Evolutionary conservation across 331 rosid genomes (phyloP).

Genomic region (Spiraea crenata): DNA sequence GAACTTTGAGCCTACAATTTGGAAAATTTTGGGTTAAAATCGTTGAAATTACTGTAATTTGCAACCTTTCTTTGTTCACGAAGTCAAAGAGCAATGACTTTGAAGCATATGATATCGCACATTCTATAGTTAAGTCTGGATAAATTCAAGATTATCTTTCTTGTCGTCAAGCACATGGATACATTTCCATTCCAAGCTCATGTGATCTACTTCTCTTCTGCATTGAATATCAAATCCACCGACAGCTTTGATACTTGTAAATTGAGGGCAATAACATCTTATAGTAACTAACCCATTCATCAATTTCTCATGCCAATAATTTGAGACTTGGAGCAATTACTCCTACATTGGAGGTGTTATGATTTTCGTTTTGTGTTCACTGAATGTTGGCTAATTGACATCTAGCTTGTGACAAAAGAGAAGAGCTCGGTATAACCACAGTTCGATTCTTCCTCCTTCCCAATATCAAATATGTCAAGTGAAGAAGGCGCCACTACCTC

Average conservation of each 20-base stretch:
- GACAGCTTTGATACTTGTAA: background rate
- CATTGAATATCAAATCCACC: constrained; percentile 6
- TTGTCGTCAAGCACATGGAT: background rate
- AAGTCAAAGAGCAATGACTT: constrained; percentile 10
- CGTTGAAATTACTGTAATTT: background rate
- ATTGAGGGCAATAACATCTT: background rate
- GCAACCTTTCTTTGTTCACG: background rate
- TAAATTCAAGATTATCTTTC: background rate
- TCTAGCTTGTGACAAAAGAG: too few species aligned
- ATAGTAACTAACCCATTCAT: background rate
- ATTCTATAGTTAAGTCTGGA: background rate
- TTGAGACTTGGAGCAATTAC: too few species aligned
- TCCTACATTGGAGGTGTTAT: too few species aligned
- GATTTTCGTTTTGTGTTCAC: too few species aligned
- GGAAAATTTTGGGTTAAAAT: constrained; percentile 5
- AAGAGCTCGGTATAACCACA: too few species aligned
- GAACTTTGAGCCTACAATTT: background rate
- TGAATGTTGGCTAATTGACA: too few species aligned
- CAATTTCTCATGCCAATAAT: too few species aligned
- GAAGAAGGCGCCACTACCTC: too few species aligned
- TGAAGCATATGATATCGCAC: background rate
- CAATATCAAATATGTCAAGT: too few species aligned
- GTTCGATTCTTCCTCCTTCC: too few species aligned
- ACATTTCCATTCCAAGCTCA: constrained; percentile 4
- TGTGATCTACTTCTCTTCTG: background rate